A percentile compares a stretch with the other conserved stretches of the same genome.
Conservation (phyloP, 177 flowering plant genomes). For the Telopea speciosissima region DNA sequence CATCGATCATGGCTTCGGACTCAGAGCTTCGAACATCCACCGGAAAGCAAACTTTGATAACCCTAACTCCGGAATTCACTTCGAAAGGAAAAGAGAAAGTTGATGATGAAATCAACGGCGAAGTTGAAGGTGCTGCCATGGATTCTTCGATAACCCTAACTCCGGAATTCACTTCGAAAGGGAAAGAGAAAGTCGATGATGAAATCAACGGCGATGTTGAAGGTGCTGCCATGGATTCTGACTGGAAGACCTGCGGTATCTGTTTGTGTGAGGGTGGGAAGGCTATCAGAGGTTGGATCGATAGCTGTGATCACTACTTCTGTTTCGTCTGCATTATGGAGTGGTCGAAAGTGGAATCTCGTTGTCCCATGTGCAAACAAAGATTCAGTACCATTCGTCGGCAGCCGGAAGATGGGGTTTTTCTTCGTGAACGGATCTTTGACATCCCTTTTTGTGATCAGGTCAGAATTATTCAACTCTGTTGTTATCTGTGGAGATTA, state of each 20-base stretch:
- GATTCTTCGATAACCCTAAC: too few relatives aligned
- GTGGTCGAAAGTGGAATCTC: conserved; percentile 78
- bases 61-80: conserved; percentile 5
- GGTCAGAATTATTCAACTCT: conserved; percentile 43
- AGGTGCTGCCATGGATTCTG: conserved; percentile 2
- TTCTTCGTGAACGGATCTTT: conserved; percentile 37
- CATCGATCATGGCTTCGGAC: neutral
- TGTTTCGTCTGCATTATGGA: conserved; percentile 87
- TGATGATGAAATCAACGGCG: too few relatives aligned
- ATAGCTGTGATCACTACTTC: conserved; percentile 71
- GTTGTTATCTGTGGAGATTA: neutral
- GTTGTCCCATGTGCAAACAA: conserved; percentile 71
- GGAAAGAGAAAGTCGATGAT: conserved; percentile 17
- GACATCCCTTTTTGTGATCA: conserved; percentile 66
- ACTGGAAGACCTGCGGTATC: conserved; percentile 42
- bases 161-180: too few relatives aligned
- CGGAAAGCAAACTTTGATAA: neutral
- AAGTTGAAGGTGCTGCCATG: too few relatives aligned
- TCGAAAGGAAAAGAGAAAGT: too few relatives aligned
- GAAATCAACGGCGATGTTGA: conserved; percentile 2
- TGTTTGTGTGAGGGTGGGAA: conserved; percentile 52
- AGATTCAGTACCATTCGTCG: conserved; percentile 56
- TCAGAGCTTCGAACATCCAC: neutral
- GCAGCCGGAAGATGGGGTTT: conserved; percentile 36
- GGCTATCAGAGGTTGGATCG: conserved; percentile 47